A percentile compares a stretch with the other conserved stretches of the same genome.
These are phyloP conservation scores for Diplodia seriata DNA, from an alignment of 2,329 filamentous ascomycete genomes.

Conservation along the genomic window DNA sequence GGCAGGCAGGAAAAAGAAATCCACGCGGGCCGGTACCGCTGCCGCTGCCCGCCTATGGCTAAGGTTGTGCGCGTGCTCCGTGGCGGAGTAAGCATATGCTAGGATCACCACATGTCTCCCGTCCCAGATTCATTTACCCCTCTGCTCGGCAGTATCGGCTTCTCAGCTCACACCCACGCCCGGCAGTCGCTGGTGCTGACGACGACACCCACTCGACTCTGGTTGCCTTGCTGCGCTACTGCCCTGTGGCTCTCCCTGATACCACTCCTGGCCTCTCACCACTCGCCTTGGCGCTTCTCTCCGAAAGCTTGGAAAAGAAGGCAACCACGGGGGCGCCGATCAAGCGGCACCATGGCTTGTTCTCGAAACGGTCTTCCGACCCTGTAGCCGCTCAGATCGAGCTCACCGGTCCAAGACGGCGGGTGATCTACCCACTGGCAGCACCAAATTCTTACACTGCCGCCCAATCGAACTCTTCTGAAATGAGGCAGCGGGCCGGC, in stretches of 20 bases:
- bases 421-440: conserved; percentile 2
- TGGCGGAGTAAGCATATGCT: conserved; percentile 18
- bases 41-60: too few relatives aligned
- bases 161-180: conserved; percentile 7
- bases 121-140: neutral
- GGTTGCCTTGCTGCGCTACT: conserved; percentile 24
- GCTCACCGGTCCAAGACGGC: conserved; percentile 6
- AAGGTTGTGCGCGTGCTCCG: conserved; percentile 8
- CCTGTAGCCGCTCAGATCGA: neutral
- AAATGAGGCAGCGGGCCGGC: conserved; percentile 5
- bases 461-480: conserved; percentile 12
- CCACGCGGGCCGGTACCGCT: neutral
- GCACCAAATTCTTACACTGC: neutral
- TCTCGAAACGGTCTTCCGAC: neutral
- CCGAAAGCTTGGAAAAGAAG: conserved; percentile 18
- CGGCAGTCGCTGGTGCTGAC: conserved; percentile 21
- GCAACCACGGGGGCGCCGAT: conserved; percentile 26
- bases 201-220: neutral
- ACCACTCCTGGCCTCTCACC: conserved; percentile 5
- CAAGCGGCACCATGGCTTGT: conserved; percentile 24
- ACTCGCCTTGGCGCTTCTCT: neutral
- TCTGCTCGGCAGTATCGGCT: neutral
- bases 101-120: conserved; percentile 11
- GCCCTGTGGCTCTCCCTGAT: neutral
- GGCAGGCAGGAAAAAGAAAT: neutral